Base-by-base conservation (phyloP, 768 basidiomycete species). In the Macrolepiota albuminosa region DNA sequence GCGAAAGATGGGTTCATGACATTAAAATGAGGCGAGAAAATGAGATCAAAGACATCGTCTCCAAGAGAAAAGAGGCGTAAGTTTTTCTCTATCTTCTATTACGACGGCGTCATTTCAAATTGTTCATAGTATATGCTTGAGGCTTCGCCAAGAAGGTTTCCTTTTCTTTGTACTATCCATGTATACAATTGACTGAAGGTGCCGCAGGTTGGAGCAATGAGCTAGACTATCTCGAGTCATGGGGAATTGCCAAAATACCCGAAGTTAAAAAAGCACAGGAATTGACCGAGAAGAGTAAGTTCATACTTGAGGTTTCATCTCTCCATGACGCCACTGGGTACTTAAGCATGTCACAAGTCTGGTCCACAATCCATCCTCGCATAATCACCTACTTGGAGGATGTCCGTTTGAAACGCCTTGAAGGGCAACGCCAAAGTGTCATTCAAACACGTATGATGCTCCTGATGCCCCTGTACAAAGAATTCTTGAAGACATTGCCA, bases 261-360 rank as follows among this genome's bases (percentile, higher is more conserved):
- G 65, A 60, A 37, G 50, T 68, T 5, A 55, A 61, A 4, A 51
- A 63, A 37, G 49, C 66, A 3, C 62, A 60, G 47, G 57, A 57
- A 13, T 64, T 74, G 4, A 70, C 67, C 7, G 70, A 71, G 29
- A 64, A 66, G 51, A 61, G 69, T 69, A 39, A 50, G 63, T 57
- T 10, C 4, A 18, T 14, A 5, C 34, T 14, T 18, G 42, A 43
- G 42, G 42, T 43, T 4, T 10, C 11, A 13, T 43, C 13, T 43
- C 34, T 43, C 29, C 29, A 47, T n/a, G 10, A 47, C 10, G 16
- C 9, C 18, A 24, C 6, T 37, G 13, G 13, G 53, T 26, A 36
- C 21, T 51, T 24, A 16, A 18, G 6, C 29, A 47, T 29, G 9
- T 10, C 16, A 47, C 10, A n/a, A 73, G 72, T 56, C 36, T 73